A percentile compares a stretch with the other conserved stretches of the same genome.
Evolutionary conservation across 805 yeast species (phyloP).

Genomic region (Tanozyma kutaoensis): DNA sequence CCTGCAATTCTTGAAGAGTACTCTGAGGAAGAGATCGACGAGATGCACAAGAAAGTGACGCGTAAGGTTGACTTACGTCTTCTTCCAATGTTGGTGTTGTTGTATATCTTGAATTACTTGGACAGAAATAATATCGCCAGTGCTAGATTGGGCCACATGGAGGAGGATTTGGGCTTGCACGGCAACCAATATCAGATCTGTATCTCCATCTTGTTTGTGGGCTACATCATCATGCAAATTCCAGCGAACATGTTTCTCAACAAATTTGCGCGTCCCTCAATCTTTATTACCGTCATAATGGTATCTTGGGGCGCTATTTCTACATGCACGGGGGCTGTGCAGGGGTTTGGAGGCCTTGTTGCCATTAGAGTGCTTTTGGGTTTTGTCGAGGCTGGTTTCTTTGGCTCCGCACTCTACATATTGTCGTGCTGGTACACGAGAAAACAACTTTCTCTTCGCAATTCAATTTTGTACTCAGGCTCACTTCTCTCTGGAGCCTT

Average conservation of each 20-base stretch:
- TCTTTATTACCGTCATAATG: constrained; percentile 37
- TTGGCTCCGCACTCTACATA: constrained; percentile 33
- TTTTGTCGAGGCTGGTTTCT: constrained; percentile 32
- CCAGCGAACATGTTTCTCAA: constrained; percentile 35
- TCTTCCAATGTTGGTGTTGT: constrained; percentile 34
- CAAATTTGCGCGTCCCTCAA: constrained; percentile 34
- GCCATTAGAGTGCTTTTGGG: constrained; percentile 36
- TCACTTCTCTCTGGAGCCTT: constrained; percentile 40
- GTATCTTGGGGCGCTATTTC: constrained; percentile 36
- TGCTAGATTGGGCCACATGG: constrained; percentile 38
- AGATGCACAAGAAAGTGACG: constrained; percentile 27
- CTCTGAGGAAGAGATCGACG: constrained; percentile 31
- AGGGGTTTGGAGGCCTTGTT: constrained; percentile 28
- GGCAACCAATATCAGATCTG: constrained; percentile 35
- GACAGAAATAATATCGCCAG: constrained; percentile 43
- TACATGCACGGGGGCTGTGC: constrained; percentile 35
- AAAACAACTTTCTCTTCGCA: constrained; percentile 34
- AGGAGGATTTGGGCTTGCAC: constrained; percentile 25
- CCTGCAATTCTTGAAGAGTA: no score
- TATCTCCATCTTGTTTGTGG: constrained; percentile 38
- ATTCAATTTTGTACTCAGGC: constrained; percentile 38
- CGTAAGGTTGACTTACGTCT: constrained; percentile 36
- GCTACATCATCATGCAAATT: constrained; percentile 34
- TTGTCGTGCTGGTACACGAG: constrained; percentile 44
- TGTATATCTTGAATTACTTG: constrained; percentile 38